Percentiles rank a stretch among this genome's conserved stretches.
Conservation (phyloP, 192 early-diverging fungal species). For the Chytriomyces confervae region DNA sequence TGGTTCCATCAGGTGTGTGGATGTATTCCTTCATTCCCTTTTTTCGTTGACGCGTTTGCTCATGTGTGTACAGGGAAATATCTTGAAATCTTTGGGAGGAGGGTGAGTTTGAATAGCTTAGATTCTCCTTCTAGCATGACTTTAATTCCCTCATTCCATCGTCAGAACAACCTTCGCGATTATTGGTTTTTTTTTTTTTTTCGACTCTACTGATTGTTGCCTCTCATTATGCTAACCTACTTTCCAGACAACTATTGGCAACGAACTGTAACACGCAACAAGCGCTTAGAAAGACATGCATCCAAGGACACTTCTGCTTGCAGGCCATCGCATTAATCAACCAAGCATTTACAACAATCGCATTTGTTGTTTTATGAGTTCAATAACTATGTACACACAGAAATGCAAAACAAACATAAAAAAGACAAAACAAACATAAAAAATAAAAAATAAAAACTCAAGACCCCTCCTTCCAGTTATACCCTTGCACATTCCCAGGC, state of each 20-base stretch:
- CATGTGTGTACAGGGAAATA: constrained; percentile 67
- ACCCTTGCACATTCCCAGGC: neutral
- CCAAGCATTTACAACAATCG: too few relatives aligned
- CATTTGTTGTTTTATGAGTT: too few relatives aligned
- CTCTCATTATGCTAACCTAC: neutral
- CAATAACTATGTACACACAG: too few relatives aligned
- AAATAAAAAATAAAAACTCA: neutral
- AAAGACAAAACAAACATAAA: neutral
- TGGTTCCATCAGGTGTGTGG: constrained; percentile 78
- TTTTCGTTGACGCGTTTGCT: neutral
- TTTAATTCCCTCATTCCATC: neutral
- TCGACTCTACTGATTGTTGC: neutral
- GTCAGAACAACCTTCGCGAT: constrained; percentile 88
- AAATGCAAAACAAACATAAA: too few relatives aligned
- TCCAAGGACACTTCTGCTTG: too few relatives aligned
- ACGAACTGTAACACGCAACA: constrained; percentile 73
- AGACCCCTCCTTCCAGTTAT: neutral
- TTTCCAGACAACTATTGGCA: constrained; percentile 75
- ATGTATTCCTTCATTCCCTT: neutral
- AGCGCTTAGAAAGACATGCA: too few relatives aligned
- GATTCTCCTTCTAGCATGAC: neutral
- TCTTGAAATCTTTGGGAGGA: constrained; percentile 94
- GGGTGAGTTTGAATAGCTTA: neutral
- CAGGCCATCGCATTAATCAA: too few relatives aligned
- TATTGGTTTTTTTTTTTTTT: constrained; percentile 73